phyloP scores from a whole-genome alignment of 768 basidiomycete genomes.

The Suillus sp. region DNA sequence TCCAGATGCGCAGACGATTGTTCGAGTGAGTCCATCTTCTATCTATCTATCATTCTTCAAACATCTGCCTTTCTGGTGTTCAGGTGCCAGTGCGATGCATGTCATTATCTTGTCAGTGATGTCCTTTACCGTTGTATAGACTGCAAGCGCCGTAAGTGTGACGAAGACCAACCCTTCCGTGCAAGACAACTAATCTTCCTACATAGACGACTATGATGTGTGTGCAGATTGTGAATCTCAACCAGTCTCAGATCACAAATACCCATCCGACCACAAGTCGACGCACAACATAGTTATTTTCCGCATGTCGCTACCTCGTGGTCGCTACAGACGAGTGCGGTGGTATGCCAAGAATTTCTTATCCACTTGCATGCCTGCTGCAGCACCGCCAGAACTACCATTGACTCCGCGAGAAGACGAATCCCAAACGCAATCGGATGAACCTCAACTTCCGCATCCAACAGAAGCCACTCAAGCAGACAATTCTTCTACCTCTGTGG shows the following conservation, averaged over 20 bases:
- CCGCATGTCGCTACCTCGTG: background rate
- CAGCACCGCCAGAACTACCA: background rate
- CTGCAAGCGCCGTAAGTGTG: background rate
- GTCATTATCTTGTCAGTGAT: background rate
- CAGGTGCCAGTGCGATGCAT: background rate
- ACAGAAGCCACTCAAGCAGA: background rate
- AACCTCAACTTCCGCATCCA: background rate
- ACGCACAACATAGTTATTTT: constrained; percentile 2
- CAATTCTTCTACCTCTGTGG: background rate
- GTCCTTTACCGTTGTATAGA: background rate
- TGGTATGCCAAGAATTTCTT: background rate
- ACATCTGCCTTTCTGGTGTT: background rate
- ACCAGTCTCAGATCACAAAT: background rate
- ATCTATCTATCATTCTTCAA: background rate
- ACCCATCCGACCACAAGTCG: background rate
- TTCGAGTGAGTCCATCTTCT: background rate
- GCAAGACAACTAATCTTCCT: background rate
- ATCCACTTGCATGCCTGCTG: background rate
- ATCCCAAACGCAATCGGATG: background rate
- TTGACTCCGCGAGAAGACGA: too few relatives aligned
- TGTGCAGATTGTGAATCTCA: constrained; percentile 1
- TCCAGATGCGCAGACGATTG: background rate
- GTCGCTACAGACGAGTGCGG: background rate
- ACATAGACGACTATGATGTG: background rate
- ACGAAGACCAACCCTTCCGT: too few relatives aligned